Base-by-base conservation (phyloP, 345 rosid species). In the Lepidium didymum region DNA sequence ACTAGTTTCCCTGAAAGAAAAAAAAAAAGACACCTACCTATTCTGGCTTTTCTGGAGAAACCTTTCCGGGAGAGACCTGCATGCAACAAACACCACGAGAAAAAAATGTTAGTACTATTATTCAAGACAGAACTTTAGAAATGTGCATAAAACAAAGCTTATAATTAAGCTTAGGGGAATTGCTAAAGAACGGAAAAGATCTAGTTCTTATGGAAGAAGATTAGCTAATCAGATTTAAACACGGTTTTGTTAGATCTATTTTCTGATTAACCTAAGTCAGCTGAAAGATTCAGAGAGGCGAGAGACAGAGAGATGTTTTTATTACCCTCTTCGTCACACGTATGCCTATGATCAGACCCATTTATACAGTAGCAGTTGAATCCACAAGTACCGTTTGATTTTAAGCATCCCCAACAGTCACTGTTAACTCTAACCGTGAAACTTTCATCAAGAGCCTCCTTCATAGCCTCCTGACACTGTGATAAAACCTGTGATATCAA, bases 301-400 rank as follows among this genome's bases (percentile, higher is more conserved):
- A 0, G 11, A 38, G 43, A 52, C 14, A 2, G 31, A 10, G 51
- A 1, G 31, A 38, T 2, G 3, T 31, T 8, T 62, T 25, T 18
- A 8, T 62, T 53, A 70, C 66, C n/a, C n/a, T n/a, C n/a, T n/a
- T n/a, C n/a, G n/a, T 40, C 3, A 5, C 84, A 81, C 5, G 41
- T 43, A 10, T 8, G 54, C 13, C 10, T 4, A 0, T 5, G 35
- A n/a, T n/a, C n/a, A 12, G 74, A 57, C 44, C 7, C 7, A 11
- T 78, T 23, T 0, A 0, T 0, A 56, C 86, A 80, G 8, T 69
- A 78, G 54, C 86, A 82, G 5, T 63, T 11, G 16, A 79, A 79
- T 1, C 86, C 84, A 33, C 86, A 85, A 52, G 10, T 0, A 0
- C 89, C 89, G 0, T 6, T 3, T 0, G 79, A 55, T 0, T 0